phyloP scores from a whole-genome alignment of 2,329 filamentous ascomycete genomes.

The Fusarium sp. region DNA sequence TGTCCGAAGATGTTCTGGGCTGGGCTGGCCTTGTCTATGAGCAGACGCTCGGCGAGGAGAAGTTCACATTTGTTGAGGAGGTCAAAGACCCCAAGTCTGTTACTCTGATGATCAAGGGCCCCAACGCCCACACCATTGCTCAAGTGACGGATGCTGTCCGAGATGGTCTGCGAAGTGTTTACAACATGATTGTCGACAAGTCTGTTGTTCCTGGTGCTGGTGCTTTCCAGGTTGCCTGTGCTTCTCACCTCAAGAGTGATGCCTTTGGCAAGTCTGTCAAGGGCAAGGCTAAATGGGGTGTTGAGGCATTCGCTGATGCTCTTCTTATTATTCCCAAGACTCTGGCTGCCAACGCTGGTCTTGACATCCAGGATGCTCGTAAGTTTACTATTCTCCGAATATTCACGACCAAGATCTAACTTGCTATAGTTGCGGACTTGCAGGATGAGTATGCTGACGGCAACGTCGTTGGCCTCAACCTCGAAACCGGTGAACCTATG shows the following conservation, averaged over 20 bases:
- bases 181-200: conserved; percentile 99
- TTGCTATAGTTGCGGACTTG: conserved; percentile 75
- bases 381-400: conserved; percentile 54
- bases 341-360: conserved; percentile 92
- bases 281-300: conserved; percentile 97
- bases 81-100: conserved; percentile 99
- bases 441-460: conserved; percentile 89
- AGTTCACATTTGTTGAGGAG: conserved; percentile 98
- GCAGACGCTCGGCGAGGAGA: conserved; percentile 97
- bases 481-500: conserved; percentile 91
- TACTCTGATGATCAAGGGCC: conserved; percentile 96
- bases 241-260: conserved; percentile 86
- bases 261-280: conserved; percentile 90
- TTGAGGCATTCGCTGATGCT: conserved; percentile 93
- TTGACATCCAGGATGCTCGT: conserved; percentile 96
- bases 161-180: conserved; percentile 93
- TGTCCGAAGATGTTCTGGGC: conserved; percentile 86
- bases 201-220: conserved; percentile 94
- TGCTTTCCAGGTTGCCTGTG: conserved; percentile 95
- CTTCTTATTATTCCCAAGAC: conserved; percentile 97
- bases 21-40: conserved; percentile 98
- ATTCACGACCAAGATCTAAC: conserved; percentile 25
- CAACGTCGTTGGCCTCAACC: conserved; percentile 84
- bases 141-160: conserved; percentile 97
- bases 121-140: conserved; percentile 94